Conservation (phyloP, 352 stramenopile genomes). For the Globisporangium heterothallicum region DNA sequence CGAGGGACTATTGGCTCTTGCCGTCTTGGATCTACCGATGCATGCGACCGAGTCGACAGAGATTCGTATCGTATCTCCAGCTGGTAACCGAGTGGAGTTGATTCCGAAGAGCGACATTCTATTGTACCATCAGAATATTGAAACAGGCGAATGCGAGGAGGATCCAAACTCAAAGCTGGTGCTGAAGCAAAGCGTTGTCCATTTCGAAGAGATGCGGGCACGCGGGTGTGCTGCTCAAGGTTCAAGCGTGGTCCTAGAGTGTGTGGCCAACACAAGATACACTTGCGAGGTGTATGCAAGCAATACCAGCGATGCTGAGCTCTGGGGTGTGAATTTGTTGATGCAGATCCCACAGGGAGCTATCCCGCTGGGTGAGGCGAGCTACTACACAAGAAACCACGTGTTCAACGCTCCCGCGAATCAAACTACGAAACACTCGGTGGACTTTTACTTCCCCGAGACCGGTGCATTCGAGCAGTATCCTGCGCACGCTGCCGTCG, state of each 20-base stretch:
- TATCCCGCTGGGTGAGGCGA: constrained; percentile 29
- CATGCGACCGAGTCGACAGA: constrained; percentile 11
- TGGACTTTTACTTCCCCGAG: constrained; percentile 57
- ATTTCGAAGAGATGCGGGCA: constrained; percentile 15
- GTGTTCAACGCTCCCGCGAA: constrained; percentile 32
- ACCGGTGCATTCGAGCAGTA: constrained; percentile 45
- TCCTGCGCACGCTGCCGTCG: constrained; percentile 36
- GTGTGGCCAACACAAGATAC: constrained; percentile 49
- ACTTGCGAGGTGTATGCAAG: constrained; percentile 44
- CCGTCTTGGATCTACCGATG: constrained; percentile 40
- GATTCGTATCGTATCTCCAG: constrained; percentile 14
- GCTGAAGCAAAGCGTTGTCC: constrained; percentile 41
- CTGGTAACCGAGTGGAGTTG: constrained; percentile 14
- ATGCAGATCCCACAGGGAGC: constrained; percentile 60
- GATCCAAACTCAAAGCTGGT: constrained; percentile 36
- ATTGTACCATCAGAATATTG: constrained; percentile 53
- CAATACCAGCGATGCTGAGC: constrained; percentile 36
- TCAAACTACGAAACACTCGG: constrained; percentile 29
- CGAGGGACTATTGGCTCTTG: constrained; percentile 48
- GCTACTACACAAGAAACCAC: constrained; percentile 50
- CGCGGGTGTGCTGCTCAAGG: constrained; percentile 2
- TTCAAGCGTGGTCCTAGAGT: constrained; percentile 22
- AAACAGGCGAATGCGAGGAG: constrained; percentile 11
- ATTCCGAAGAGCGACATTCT: constrained; percentile 21
- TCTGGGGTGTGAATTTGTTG: constrained; percentile 39